Base-by-base conservation (phyloP, 163 green algal genomes). In the Scenedesmus sp. region DNA sequence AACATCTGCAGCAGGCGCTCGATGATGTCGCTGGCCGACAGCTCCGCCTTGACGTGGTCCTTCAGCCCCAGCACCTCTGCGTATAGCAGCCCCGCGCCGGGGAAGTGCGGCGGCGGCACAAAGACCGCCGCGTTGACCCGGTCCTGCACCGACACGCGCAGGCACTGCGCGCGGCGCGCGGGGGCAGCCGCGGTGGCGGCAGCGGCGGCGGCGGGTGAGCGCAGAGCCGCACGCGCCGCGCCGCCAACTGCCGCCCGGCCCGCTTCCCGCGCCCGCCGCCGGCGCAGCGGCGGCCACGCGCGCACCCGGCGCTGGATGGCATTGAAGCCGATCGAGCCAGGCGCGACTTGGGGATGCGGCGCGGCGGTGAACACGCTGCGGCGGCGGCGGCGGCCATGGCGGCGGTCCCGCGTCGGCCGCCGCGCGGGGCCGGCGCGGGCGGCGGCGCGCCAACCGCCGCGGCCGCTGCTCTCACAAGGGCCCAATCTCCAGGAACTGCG, bases 311-410 rank as follows among this genome's bases (percentile, higher is more conserved):
- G 79, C 76, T 99, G 96, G 26, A 97, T 73, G 11, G 86, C 87
- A 62, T 98, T 98, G n/a, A 99, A 80, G 0, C 83, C 96, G 20
- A 99, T 53, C 3, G 28, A 60, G 4, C 91, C 92, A 18, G 77
- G 56, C 1, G 85, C 31, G 0, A 98, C 80, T 0, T 47, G 53
- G 1, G 84, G 63, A 54, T 98, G 87, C 0, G 79, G 29, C 14
- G 63, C 62, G 10, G 89, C 70, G 15, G 62, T 79, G 78, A 91
- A 96, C 2, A 97, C 86, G 47, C 93, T 96, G 88, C 86, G 79
- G 7, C 26, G 42, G 58, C 26, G 7, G 58, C 28, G n/a, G 58
- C 17, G 26, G 6, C 58, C n/a, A n/a, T n/a, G n/a, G n/a, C n/a
- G n/a, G n/a, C 39, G 56, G 4, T 39, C 4, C 56, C 4, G 56